Base-by-base conservation (phyloP, 1,284 basidiomycete genomes). In the Sanghuangporus sanghuang region DNA sequence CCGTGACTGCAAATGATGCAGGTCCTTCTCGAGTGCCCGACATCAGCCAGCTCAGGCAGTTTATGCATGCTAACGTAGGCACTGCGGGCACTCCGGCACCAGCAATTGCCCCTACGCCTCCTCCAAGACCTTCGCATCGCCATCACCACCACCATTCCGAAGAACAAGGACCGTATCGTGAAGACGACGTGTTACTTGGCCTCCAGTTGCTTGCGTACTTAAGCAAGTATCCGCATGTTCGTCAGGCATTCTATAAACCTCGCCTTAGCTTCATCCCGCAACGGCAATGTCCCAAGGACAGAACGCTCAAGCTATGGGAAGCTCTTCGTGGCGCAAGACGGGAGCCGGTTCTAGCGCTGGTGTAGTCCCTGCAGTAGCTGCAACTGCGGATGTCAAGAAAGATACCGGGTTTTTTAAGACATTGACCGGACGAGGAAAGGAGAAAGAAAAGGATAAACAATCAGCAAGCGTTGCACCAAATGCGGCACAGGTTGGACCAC, bases 211-310 rank as follows among this genome's bases (percentile, higher is more conserved):
- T 99, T 0, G 97, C 97, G 6, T 99, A 99, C 72, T 81, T 99
- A 23, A 95, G 92, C 77, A 99, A 99, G 75, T 99, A 99, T 73
- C 94, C 96, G 0, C 96, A 99, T 75, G 96, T 99, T 3, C 83
- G 96, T n/a, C 89, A 95, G 68, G 93, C 95, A 6, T 98, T 99
- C 74, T 98, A 98, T 75, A 92, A 92, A 73, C 86, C 86, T 0
- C 83, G 92, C 0, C 72, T 79, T 21, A 83, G 85, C 16, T 92
- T 92, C 89, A 92, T 70, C 89, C 89, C 0, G 89, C 87, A 3
- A 83, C 80, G 42, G 78, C 80, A 5, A 75, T 77, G 62, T 48
- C 61, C 3, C 61, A 62, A 38, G 61, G 56, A 4, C 55, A 57
- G 62, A 40, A 63, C 63, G 40, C 56, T 32, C 21, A 58, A 5